These are phyloP conservation scores for Hypoxylon sp. DNA, from an alignment of 2,329 filamentous ascomycete species.

Conservation along the genomic window DNA sequence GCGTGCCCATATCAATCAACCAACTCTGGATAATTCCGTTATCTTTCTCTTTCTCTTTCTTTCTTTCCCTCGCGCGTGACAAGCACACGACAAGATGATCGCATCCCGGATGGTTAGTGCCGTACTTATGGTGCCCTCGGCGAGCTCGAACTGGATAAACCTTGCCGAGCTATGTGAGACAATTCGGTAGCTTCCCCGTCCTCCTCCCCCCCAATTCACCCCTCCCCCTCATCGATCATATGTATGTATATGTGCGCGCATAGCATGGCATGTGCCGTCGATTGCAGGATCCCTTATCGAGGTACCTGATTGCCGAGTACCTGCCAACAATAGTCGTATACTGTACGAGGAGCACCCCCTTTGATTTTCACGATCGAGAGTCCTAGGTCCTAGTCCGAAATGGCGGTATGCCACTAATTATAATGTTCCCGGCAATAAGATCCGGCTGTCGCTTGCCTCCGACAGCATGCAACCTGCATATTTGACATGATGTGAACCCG, in stretches of 20 bases:
- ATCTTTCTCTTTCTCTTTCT: constrained; percentile 12
- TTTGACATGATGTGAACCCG: constrained; percentile 18
- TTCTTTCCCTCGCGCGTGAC: constrained; percentile 25
- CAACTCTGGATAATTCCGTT: constrained; percentile 19
- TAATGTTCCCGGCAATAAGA: constrained; percentile 9
- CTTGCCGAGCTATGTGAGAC: constrained; percentile 11
- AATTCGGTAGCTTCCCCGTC: constrained; percentile 11
- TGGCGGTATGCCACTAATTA: constrained; percentile 27
- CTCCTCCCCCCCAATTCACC: background rate
- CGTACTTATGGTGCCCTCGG: background rate
- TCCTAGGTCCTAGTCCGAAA: constrained; percentile 15
- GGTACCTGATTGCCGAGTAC: constrained; percentile 5
- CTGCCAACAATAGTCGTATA: constrained; percentile 21
- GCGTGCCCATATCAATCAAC: no score
- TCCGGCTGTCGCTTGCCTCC: constrained; percentile 20
- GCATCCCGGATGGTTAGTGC: constrained; percentile 10
- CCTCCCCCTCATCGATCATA: constrained; percentile 15
- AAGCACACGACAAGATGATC: constrained; percentile 22
- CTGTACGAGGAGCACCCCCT: constrained; percentile 2
- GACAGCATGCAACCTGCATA: constrained; percentile 11
- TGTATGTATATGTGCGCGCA: no score
- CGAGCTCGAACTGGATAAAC: constrained; percentile 3
- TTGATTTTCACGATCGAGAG: constrained; percentile 17
- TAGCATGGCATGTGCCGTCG: constrained; percentile 20
- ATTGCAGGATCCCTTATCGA: constrained; percentile 21